Percentiles rank a stretch among this genome's conserved stretches.
Conservation (phyloP, 257 asterid genomes). For the Cynanchum wilfordii region DNA sequence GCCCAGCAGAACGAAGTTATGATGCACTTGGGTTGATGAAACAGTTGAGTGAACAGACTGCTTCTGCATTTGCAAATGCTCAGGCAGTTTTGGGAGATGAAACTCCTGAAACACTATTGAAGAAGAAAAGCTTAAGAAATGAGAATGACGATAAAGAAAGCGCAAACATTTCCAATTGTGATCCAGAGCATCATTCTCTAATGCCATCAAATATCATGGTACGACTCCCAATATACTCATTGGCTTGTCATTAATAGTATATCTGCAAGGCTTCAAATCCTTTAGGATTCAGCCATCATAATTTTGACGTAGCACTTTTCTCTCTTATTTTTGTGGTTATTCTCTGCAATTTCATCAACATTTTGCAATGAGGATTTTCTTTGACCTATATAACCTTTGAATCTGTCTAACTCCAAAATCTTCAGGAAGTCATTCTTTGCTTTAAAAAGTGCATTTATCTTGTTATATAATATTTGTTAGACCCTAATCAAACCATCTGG, state of each 20-base stretch:
- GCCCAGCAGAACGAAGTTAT: conserved; percentile 74
- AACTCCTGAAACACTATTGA: conserved; percentile 75
- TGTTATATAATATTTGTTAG: neutral
- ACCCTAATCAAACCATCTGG: neutral
- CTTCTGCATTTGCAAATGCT: conserved; percentile 86
- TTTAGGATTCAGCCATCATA: neutral
- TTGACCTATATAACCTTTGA: neutral
- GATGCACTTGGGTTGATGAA: conserved; percentile 94
- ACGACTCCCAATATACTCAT: conserved; percentile 9
- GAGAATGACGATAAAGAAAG: conserved; percentile 35
- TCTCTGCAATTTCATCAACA: neutral
- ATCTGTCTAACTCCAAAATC: neutral
- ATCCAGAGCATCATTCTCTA: conserved; percentile 25
- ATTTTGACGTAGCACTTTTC: neutral
- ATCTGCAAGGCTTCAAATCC: neutral
- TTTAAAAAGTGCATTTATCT: neutral
- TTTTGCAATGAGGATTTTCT: neutral
- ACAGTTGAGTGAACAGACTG: conserved; percentile 88
- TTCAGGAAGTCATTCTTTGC: neutral
- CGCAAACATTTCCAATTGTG: conserved; percentile 21
- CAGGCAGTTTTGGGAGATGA: conserved; percentile 86
- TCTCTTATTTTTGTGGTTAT: neutral
- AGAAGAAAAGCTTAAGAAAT: conserved; percentile 38
- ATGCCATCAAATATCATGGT: conserved; percentile 47
- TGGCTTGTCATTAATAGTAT: neutral